These are phyloP conservation scores for Eucalyptus pauciflora DNA, from an alignment of 345 rosid species.

Conservation along the genomic window DNA sequence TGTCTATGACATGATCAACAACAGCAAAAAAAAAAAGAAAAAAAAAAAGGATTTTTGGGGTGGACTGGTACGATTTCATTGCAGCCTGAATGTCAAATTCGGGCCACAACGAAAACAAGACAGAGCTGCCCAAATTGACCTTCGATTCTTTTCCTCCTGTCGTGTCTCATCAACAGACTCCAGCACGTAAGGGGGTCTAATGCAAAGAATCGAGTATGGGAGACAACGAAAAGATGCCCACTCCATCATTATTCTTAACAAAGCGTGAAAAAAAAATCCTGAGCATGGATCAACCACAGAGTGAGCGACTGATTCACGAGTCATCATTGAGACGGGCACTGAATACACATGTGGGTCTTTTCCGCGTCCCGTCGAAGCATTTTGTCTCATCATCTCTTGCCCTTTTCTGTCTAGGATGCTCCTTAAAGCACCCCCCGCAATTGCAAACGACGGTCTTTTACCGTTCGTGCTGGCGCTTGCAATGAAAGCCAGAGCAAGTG, in stretches of 20 bases:
- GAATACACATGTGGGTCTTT: not conserved
- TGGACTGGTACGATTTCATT: not conserved
- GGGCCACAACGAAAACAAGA: not conserved
- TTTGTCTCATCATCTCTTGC: not conserved
- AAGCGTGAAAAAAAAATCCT: not conserved
- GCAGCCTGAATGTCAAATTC: not conserved
- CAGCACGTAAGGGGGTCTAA: not conserved
- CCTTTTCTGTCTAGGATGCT: not conserved
- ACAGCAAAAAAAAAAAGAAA: not conserved
- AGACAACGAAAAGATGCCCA: not conserved
- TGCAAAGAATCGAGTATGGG: not conserved
- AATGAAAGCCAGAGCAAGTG: not conserved
- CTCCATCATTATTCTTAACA: not conserved
- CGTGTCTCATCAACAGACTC: not conserved
- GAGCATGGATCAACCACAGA: not conserved
- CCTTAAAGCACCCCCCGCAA: not conserved
- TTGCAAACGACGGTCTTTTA: not conserved
- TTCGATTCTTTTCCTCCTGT: not conserved
- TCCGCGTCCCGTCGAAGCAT: not conserved
- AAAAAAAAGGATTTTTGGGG: not conserved
- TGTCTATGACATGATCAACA: not conserved
- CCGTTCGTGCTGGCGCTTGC: not conserved
- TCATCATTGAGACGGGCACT: not conserved
- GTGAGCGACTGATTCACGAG: not conserved
- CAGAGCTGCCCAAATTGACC: not conserved